Evolutionary conservation across 2,329 filamentous ascomycete genomes (phyloP).

Genomic region (Talaromyces sp.): DNA sequence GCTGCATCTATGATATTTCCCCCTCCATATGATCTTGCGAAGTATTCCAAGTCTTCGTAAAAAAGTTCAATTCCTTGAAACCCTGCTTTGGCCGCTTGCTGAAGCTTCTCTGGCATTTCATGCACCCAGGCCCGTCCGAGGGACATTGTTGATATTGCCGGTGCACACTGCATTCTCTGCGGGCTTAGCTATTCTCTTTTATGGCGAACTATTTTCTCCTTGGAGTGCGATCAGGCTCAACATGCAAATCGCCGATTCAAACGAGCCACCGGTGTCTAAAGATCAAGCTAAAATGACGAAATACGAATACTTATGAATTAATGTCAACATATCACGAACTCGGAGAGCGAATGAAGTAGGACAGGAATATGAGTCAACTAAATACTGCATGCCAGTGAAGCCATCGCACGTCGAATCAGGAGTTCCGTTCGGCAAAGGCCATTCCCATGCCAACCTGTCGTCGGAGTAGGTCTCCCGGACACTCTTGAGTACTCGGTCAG

Average conservation of each 20-base stretch:
- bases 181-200: neutral
- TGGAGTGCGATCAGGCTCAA: neutral
- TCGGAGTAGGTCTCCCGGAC: neutral
- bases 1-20: slow-evolving; percentile 56
- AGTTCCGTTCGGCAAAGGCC: neutral
- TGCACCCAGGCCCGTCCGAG: slow-evolving; percentile 68
- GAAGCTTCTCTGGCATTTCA: slow-evolving; percentile 59
- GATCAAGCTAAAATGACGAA: too few species aligned
- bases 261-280: too few species aligned
- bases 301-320: too few species aligned
- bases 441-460: neutral
- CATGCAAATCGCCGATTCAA: neutral
- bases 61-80: slow-evolving; percentile 70
- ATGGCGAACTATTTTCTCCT: neutral
- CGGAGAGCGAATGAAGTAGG: too few species aligned
- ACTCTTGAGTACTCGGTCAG: too few species aligned
- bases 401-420: neutral
- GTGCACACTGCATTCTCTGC: slow-evolving; percentile 19
- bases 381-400: neutral
- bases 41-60: slow-evolving; percentile 66
- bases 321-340: too few species aligned
- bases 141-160: slow-evolving; percentile 69
- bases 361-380: too few species aligned
- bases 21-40: slow-evolving; percentile 43
- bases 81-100: slow-evolving; percentile 59